Conservation (phyloP, 176 grass and related monocot species). For the Saccharum spontaneum region DNA sequence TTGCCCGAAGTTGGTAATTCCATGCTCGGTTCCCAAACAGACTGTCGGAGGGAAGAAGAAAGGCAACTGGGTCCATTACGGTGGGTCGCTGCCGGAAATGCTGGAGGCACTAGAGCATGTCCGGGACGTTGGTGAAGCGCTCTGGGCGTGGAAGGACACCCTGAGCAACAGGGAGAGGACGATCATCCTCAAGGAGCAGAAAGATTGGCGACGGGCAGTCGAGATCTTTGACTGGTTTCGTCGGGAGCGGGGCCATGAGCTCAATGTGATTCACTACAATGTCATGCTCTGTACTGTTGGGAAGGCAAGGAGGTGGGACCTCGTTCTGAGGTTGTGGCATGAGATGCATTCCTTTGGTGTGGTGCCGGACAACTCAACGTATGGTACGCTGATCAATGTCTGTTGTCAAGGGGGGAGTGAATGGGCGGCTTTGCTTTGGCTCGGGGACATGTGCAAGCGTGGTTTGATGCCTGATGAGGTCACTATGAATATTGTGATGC, state of each 20-base stretch:
- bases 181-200: slow-evolving; percentile 89
- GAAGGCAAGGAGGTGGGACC: slow-evolving; percentile 57
- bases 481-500: slow-evolving; percentile 68
- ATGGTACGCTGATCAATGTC: slow-evolving; percentile 73
- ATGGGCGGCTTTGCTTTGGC: slow-evolving; percentile 50
- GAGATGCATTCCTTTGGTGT: slow-evolving; percentile 67
- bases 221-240: slow-evolving; percentile 81
- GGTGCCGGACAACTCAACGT: slow-evolving; percentile 55
- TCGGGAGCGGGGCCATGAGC: slow-evolving; percentile 31
- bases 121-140: slow-evolving; percentile 58
- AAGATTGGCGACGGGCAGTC: slow-evolving; percentile 65
- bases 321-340: slow-evolving; percentile 55
- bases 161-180: slow-evolving; percentile 71
- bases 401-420: slow-evolving; percentile 59
- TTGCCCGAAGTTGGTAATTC: slow-evolving; percentile 13
- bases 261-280: slow-evolving; percentile 95
- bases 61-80: slow-evolving; percentile 39
- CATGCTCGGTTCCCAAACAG: slow-evolving; percentile 1
- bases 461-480: slow-evolving; percentile 74
- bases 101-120: slow-evolving; percentile 52
- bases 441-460: slow-evolving; percentile 78
- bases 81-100: slow-evolving; percentile 70
- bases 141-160: slow-evolving; percentile 65
- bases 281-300: slow-evolving; percentile 57
- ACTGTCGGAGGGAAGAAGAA: slow-evolving; percentile 27